Evolutionary conservation across 2,329 filamentous ascomycete species (phyloP).

Genomic region (Nemania abortiva): DNA sequence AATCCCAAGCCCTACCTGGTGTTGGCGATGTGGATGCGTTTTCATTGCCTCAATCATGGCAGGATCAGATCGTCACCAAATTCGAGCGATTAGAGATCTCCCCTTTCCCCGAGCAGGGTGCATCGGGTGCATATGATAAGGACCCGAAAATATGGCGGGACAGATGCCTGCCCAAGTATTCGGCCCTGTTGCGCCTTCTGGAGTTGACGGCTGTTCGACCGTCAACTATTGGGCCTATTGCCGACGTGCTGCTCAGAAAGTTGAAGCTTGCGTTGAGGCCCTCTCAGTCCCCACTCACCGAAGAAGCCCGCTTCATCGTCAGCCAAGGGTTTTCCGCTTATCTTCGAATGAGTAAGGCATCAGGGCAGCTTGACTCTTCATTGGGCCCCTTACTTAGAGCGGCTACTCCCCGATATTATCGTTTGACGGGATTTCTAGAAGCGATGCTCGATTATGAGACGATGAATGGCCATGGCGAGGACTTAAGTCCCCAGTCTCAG

Average conservation of each 20-base stretch:
- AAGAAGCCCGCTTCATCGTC: constrained; percentile 78
- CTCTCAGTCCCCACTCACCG: constrained; percentile 68
- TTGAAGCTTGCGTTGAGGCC: constrained; percentile 73
- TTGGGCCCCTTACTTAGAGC: constrained; percentile 75
- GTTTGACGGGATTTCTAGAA: constrained; percentile 74
- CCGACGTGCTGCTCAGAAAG: constrained; percentile 74
- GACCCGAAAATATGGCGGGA: constrained; percentile 72
- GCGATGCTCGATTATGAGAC: constrained; percentile 69
- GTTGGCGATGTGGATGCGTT: constrained; percentile 66
- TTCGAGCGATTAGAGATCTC: constrained; percentile 75
- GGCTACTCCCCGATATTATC: constrained; percentile 74
- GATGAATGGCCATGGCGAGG: constrained; percentile 43
- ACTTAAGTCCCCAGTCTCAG: constrained; percentile 48
- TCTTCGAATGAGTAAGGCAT: constrained; percentile 71
- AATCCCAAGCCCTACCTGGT: constrained; percentile 66
- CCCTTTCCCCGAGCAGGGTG: constrained; percentile 73
- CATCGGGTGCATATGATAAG: constrained; percentile 64
- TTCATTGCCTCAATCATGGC: constrained; percentile 74
- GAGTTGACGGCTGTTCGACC: constrained; percentile 73
- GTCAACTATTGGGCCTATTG: constrained; percentile 74
- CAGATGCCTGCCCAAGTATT: constrained; percentile 74
- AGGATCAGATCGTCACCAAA: constrained; percentile 76
- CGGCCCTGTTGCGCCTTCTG: constrained; percentile 73
- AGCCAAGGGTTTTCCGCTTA: constrained; percentile 82
- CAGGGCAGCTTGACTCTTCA: constrained; percentile 68